Evolutionary conservation across 495 filamentous ascomycete genomes (phyloP), one percentile per base, ranked within the genome.

Genomic region (Tuber calosporum): DNA sequence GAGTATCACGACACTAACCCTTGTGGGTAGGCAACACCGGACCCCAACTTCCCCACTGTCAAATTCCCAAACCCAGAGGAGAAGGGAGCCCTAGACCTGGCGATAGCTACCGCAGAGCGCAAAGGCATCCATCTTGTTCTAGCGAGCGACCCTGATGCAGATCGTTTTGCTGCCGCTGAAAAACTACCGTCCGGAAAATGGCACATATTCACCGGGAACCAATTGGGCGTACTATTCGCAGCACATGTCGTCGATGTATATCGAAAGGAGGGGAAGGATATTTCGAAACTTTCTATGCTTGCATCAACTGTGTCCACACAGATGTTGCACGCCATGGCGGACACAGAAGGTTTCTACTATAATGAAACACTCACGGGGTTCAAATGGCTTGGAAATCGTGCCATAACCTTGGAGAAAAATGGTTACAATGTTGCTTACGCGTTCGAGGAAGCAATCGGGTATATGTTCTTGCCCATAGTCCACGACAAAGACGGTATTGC

Each of bases 31-130:
- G 84, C 85, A 39, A 71, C 86, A 58, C 89, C 90, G 9, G 84
- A 92, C 80, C 88, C 90, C 0, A 86, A 90, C 53, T 92, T 92
- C 69, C 88, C 90, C 2, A 91, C 90, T 0, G 88, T 91, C 30
- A 84, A 84, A 37, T 92, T 91, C 77, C 90, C 90, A 3, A 92
- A 92, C 76, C 90, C 90, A 0, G 90, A 92, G 79, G 90, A 92
- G 78, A 84, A 85, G 53, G 89, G 89, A 22, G 89, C 90, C 17
- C 81, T 92, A n/a, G 86, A 91, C 75, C 84, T 91, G 38, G 87
- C 90, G 17, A 87, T 87, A 42, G 71, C 83, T 69, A 85, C 84
- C 15, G 90, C 89, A 58, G 85, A 89, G 53, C 74, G 79, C 67
- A 74, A 85, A 36, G 82, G 81, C 30, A 83, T 86, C 76, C 79